Base-by-base conservation (phyloP, 2,329 filamentous ascomycete species). In the Stemphylium lycopersici region DNA sequence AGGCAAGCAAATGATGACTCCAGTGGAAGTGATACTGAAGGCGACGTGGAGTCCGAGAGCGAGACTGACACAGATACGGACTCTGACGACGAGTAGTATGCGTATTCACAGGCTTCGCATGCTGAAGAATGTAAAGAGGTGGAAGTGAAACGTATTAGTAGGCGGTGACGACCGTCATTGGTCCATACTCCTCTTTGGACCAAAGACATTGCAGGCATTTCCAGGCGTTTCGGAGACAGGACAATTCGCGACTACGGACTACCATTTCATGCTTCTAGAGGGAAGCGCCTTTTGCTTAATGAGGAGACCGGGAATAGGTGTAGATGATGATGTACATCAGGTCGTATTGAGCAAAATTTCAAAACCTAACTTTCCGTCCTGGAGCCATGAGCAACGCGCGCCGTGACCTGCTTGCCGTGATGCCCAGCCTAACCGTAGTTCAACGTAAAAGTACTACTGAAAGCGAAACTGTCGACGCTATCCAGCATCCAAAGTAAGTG, bases 11-110 rank as follows among this genome's bases (percentile, higher is more conserved):
- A 84, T 2, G 80, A 82, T 4, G 86, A 89, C 41, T 87, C 85
- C n/a, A 84, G 82, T 47, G 83, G 83, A 52, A 85, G 83, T 68
- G 83, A 85, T 61, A 86, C 83, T 16, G 84, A 86, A 18, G 91
- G 93, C 49, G 83, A 84, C 44, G 81, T 79, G n/a, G 72, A 73
- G 46, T 71, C 70, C 12, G 81, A 80, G 56, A 85, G 82, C 62
- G 83, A 84, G 67, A 77, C 75, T 16, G 75, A 77, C 52, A 77
- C 75, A 1, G 75, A 77, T 26, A 77, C 75, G n/a, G 74, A 77
- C 48, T 70, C 73, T 18, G 75, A 77, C 49, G 74, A 75, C 15
- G 75, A 77, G 61, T 76, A 75, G 55, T 46, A 4, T 10, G 12
- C 24, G 47, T 15, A 48, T 40, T 40, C 8, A 22, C n/a, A 24